Base-by-base conservation (phyloP, 2,329 filamentous ascomycete genomes). In the Aspergillus sp. region DNA sequence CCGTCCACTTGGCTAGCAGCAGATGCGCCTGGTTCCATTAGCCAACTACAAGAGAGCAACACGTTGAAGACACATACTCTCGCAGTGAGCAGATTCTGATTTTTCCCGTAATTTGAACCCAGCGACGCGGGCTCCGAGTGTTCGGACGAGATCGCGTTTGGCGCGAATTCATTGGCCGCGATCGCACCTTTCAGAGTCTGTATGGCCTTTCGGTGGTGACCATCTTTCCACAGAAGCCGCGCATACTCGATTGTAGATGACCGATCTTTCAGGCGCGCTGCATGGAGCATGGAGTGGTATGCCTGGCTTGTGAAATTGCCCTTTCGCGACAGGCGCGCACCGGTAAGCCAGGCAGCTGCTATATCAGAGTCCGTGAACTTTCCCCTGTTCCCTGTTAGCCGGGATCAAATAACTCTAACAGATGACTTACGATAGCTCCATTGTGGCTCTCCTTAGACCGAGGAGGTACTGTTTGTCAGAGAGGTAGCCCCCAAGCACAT, bases 221-320 rank as follows among this genome's bases (percentile, higher is more conserved):
- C 85, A 55, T 95, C 86, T 47, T 83, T 86, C 86, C 91, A 98
- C 5, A 96, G 66, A 17, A 98, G 69, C 39, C 88, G 80, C 2
- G 91, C 86, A 55, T 98, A 89, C 55, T 98, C 93, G 39, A 98
- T 91, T 7, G 85, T 89, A 8, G 89, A 86, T 2, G 84, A 85
- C 37, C 82, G 79, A 45, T 94, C 86, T 13, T 85, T 84, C 8
- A 94, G 72, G 39, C 81, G 75, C 14, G 83, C 81, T 8, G 93
- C 91, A 59, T 91, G 86, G 2, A 96, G 71, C 15, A 96, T 86
- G 10, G 89, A 86, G 53, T 93, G 91, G 64, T 95, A 94, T 1
- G 91, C 93, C 46, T 89, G 86, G 34, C 86, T 80, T 33, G 80
- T 80, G 11, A 82, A 82, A 40, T 83, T 82, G 5, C 82, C 75